Percentiles rank a stretch among this genome's conserved stretches.
Evolutionary conservation across 2,329 filamentous ascomycete species (phyloP).

Genomic region (Alternaria metachromatica): DNA sequence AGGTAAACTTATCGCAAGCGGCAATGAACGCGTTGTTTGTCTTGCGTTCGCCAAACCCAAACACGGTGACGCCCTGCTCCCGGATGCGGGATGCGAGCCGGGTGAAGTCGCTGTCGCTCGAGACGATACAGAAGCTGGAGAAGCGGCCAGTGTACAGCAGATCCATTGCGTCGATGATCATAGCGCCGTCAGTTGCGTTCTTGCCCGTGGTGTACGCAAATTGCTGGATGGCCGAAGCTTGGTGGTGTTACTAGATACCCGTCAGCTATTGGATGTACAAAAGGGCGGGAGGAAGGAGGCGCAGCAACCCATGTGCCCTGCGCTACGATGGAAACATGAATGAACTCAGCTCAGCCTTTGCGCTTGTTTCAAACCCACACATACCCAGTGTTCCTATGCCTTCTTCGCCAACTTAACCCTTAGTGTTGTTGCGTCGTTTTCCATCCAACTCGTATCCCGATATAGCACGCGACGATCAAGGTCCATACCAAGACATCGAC

Average conservation of each 20-base stretch:
- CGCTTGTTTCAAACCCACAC: neutral
- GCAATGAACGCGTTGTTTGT: slow-evolving; percentile 34
- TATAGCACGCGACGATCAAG: slow-evolving; percentile 2
- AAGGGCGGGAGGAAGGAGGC: slow-evolving; percentile 15
- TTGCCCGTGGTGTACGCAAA: slow-evolving; percentile 21
- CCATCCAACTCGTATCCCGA: no score
- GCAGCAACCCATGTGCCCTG: slow-evolving; percentile 20
- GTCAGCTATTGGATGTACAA: slow-evolving; percentile 6
- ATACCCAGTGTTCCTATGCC: neutral
- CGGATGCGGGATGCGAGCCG: slow-evolving; percentile 44
- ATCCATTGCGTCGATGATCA: slow-evolving; percentile 49
- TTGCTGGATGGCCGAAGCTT: slow-evolving; percentile 14
- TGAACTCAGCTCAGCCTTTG: slow-evolving; percentile 12
- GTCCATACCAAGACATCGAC: slow-evolving; percentile 3
- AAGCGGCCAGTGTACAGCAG: slow-evolving; percentile 44
- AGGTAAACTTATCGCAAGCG: slow-evolving; percentile 39
- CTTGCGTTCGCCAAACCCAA: slow-evolving; percentile 44
- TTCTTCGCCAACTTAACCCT: no score
- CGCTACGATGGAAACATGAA: slow-evolving; percentile 7
- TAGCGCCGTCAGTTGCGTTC: slow-evolving; percentile 41
- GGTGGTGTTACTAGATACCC: neutral
- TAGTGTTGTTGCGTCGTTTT: no score
- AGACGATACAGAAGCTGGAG: slow-evolving; percentile 43
- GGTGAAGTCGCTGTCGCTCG: slow-evolving; percentile 48
- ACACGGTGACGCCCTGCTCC: slow-evolving; percentile 44